Conservation (phyloP, 306 rosid species). For the Cucumis melo region DNA sequence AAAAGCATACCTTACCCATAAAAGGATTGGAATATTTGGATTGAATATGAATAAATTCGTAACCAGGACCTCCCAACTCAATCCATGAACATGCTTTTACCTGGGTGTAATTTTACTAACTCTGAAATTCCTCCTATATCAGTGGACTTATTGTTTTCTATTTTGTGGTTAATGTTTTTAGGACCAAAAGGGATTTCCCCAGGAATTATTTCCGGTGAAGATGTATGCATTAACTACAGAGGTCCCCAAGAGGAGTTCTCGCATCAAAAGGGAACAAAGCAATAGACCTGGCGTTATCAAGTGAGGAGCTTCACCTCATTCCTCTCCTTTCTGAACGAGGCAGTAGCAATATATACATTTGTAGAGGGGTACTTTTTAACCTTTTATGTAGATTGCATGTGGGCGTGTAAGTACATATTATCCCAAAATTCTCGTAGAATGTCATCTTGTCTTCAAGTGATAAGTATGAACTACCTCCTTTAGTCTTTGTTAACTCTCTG, state of each 20-base stretch:
- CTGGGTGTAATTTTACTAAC: not conserved
- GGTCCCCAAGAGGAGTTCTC: constrained; percentile 42
- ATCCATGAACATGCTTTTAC: not conserved
- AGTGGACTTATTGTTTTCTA: not conserved
- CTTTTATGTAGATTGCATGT: not conserved
- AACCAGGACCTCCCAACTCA: not conserved
- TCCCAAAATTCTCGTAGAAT: not conserved
- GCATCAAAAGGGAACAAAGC: constrained; percentile 32
- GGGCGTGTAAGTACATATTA: not conserved
- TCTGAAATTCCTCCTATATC: not conserved
- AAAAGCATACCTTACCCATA: not conserved
- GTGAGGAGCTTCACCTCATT: constrained; percentile 21
- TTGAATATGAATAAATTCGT: not conserved
- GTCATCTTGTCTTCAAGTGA: not conserved
- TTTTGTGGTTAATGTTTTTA: constrained; percentile 9
- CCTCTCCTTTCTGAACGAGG: not conserved
- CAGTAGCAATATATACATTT: not conserved
- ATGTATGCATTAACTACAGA: constrained; percentile 75
- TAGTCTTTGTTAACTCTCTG: not conserved
- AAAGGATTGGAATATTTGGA: not conserved
- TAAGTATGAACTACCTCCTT: too few species aligned
- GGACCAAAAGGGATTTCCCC: constrained; percentile 86
- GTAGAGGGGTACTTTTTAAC: not conserved
- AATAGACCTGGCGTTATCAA: constrained; percentile 66
- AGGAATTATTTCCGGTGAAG: constrained; percentile 71